phyloP scores from a whole-genome alignment of 2,329 filamentous ascomycete genomes.

The Claviceps monticola region DNA sequence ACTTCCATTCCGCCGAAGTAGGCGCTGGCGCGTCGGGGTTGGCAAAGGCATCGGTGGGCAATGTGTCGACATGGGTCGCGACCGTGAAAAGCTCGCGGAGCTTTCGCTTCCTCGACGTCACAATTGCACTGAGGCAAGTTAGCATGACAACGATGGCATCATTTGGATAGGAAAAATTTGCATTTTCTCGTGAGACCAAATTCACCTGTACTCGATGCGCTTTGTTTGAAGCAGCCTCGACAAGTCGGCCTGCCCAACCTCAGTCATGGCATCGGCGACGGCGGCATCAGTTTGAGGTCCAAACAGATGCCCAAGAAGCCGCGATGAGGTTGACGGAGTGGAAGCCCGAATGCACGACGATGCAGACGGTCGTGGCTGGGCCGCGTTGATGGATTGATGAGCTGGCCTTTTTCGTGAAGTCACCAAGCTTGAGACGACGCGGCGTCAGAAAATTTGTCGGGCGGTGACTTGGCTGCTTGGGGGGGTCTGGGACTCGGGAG shows the following conservation, averaged over 20 bases:
- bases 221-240: slow-evolving; percentile 52
- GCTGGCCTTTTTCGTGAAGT: slow-evolving; percentile 13
- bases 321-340: slow-evolving; percentile 15
- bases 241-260: slow-evolving; percentile 53
- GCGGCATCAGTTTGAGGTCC: slow-evolving; percentile 55
- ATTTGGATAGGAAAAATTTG: slow-evolving; percentile 34
- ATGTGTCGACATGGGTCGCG: slow-evolving; percentile 54
- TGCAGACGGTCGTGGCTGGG: slow-evolving; percentile 16
- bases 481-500: background rate
- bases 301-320: slow-evolving; percentile 38
- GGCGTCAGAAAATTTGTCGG: slow-evolving; percentile 20
- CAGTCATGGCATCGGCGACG: slow-evolving; percentile 55
- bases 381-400: slow-evolving; percentile 19
- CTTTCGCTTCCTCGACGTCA: slow-evolving; percentile 80
- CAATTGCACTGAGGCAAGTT: slow-evolving; percentile 46
- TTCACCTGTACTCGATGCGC: slow-evolving; percentile 48
- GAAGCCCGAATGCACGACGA: slow-evolving; percentile 14
- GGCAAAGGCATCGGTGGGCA: slow-evolving; percentile 44
- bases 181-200: slow-evolving; percentile 29
- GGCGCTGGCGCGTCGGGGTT: slow-evolving; percentile 41
- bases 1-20: slow-evolving; percentile 38
- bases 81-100: slow-evolving; percentile 73
- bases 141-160: slow-evolving; percentile 31
- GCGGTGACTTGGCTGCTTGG: slow-evolving; percentile 7
- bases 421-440: slow-evolving; percentile 14